Conservation (phyloP, 2,329 filamentous ascomycete species). For the Neobulgaria alba region DNA sequence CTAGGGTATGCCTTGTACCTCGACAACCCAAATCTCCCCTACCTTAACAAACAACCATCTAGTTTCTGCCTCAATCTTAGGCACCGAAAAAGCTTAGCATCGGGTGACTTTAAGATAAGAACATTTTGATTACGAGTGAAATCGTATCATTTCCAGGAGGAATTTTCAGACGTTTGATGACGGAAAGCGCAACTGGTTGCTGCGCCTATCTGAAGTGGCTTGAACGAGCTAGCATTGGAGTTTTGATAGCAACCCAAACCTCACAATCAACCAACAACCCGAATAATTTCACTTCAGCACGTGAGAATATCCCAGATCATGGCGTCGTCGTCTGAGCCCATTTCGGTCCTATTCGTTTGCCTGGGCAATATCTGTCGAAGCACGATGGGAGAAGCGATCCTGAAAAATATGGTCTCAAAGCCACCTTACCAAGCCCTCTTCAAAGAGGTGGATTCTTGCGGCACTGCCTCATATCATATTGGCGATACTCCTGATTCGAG, state of each 20-base stretch:
- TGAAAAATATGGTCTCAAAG: conserved; percentile 60
- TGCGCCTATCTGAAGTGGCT: conserved; percentile 4
- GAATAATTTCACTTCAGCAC: not conserved
- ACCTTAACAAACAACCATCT: too few relatives aligned
- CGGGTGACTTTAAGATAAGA: too few relatives aligned
- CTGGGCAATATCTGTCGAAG: conserved; percentile 93
- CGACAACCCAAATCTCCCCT: too few relatives aligned
- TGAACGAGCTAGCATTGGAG: not conserved
- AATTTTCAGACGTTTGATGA: too few relatives aligned
- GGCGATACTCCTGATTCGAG: conserved; percentile 71
- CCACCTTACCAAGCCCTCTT: conserved; percentile 52
- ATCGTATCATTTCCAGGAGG: not conserved
- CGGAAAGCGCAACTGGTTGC: conserved; percentile 2
- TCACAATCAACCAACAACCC: not conserved
- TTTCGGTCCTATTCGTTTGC: conserved; percentile 89
- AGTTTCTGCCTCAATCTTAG: too few relatives aligned
- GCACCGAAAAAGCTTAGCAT: too few relatives aligned
- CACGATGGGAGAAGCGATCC: conserved; percentile 94
- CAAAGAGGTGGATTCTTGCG: conserved; percentile 72
- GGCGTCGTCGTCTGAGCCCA: conserved; percentile 21
- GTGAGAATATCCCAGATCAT: conserved; percentile 9
- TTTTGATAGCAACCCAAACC: not conserved
- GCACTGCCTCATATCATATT: conserved; percentile 78
- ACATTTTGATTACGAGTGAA: too few relatives aligned
- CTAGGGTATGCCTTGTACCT: too few relatives aligned